Percentiles rank a stretch among this genome's conserved stretches.
phyloP scores from a whole-genome alignment of 139 green algal species.

The Chlamydomonas urium region DNA sequence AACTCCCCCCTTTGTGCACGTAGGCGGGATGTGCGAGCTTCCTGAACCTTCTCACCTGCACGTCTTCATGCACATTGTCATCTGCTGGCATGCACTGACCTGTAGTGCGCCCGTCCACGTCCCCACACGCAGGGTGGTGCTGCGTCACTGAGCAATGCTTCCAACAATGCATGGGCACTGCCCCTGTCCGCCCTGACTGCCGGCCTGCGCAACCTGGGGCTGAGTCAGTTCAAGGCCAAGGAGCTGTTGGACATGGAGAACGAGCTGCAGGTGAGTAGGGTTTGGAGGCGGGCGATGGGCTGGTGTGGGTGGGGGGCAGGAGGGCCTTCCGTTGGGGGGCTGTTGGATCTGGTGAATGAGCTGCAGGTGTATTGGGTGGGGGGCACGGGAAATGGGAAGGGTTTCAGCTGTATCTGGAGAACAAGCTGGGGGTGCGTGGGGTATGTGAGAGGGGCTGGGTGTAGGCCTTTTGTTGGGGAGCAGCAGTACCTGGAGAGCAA shows the following conservation, averaged over 20 bases:
- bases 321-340: background rate
- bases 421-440: too few species aligned
- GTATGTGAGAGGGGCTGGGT: too few species aligned
- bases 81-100: too few species aligned
- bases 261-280: constrained; percentile 69
- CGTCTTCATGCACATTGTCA: too few species aligned
- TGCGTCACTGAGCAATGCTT: constrained; percentile 37
- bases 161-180: constrained; percentile 62
- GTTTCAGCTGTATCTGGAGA: too few species aligned
- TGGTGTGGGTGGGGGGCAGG: background rate
- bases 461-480: too few species aligned
- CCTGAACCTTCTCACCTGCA: too few species aligned
- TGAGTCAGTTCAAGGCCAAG: constrained; percentile 59
- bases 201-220: constrained; percentile 74
- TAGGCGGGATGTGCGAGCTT: too few species aligned
- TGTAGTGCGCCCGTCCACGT: background rate
- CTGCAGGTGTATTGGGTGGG: background rate
- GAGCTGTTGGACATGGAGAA: constrained; percentile 87
- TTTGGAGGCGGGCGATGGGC: too few species aligned
- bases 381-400: too few species aligned
- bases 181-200: constrained; percentile 68
- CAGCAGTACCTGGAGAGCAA: too few species aligned
- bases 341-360: background rate
- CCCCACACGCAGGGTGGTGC: constrained; percentile 43
- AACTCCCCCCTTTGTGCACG: too few species aligned